Evolutionary conservation across 208 protist species (phyloP).

Genomic region (Crithidia fasciculata): DNA sequence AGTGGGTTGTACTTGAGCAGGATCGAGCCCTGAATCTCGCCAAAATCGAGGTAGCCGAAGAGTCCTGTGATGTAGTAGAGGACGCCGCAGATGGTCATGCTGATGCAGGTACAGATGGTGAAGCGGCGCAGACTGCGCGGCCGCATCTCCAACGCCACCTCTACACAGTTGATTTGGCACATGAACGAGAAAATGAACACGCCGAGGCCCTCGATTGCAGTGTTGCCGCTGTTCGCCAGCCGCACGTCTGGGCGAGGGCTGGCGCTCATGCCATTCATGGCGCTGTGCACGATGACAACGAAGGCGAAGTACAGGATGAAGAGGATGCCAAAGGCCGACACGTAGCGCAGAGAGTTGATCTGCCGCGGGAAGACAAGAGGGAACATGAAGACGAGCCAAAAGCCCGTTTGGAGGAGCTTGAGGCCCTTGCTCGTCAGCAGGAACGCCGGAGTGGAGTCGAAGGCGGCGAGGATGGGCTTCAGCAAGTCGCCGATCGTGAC

Average conservation of each 20-base stretch:
- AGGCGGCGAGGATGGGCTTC: constrained; percentile 29
- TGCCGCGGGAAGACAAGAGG: constrained; percentile 53
- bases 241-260: constrained; percentile 7
- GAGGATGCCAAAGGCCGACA: constrained; percentile 47
- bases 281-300: constrained; percentile 51
- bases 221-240: constrained; percentile 35
- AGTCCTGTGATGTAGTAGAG: constrained; percentile 64
- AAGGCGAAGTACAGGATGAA: constrained; percentile 65
- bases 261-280: constrained; percentile 39
- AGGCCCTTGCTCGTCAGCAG: constrained; percentile 15
- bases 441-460: constrained; percentile 20
- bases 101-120: constrained; percentile 24
- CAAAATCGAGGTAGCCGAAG: constrained; percentile 77
- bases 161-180: constrained; percentile 60
- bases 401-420: constrained; percentile 21
- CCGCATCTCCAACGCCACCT: constrained; percentile 51
- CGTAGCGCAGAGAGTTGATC: constrained; percentile 72
- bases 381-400: constrained; percentile 60
- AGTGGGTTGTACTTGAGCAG: constrained; percentile 66
- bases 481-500: constrained; percentile 57
- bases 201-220: constrained; percentile 38
- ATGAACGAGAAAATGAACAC: constrained; percentile 67
- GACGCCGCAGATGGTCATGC: constrained; percentile 49
- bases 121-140: constrained; percentile 28
- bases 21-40: constrained; percentile 42